Evolutionary conservation across 2,329 filamentous ascomycete species (phyloP), one percentile per base, ranked within the genome.

Genomic region (Thielaviopsis cerberus): DNA sequence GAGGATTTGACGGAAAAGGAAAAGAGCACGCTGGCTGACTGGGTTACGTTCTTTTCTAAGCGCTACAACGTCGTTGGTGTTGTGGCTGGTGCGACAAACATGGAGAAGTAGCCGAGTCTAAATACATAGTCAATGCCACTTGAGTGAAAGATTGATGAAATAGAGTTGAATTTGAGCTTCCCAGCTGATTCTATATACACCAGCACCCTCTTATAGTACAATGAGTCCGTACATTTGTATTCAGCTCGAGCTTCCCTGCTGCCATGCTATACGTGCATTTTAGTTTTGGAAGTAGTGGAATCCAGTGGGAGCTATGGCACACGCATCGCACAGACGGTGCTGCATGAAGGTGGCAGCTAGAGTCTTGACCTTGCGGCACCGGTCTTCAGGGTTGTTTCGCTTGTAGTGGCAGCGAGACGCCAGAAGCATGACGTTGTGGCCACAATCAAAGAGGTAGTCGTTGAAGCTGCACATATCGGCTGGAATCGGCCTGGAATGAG

Each of bases 1-100:
- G 76, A 84, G 59, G 86, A 89, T 66, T 74, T 98, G 55, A 75
- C 77, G 15, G 89, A 94, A 23, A 89, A 92, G 71, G 83, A 96
- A 69, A 88, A 92, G 74, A 81, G 80, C 25, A 83, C 86, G 2
- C 73, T 98, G 61, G 79, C 91, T 57, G 92, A 98, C 69, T 98
- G 92, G 92, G 81, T 85, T 62, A 94, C 86, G 1, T 98, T 94
- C 72, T 98, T 98, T 72, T 88, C 85, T 64, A 98, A 97, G 75
- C 79, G 92, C 59, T 98, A 98, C 73, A 97, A 95, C 66, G 79
- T 97, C 55, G 82, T 94, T 53, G 88, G 88, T 15, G 69, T 75
- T 58, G 80, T 86, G 17, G 72, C 76, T 61, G 79, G 78, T 37
- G 79, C 80, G 26, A 81, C 76, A 26, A 83, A 83, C 65, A 70